Evolutionary conservation across 306 rosid species (phyloP).

Genomic region (Vicia sativa): DNA sequence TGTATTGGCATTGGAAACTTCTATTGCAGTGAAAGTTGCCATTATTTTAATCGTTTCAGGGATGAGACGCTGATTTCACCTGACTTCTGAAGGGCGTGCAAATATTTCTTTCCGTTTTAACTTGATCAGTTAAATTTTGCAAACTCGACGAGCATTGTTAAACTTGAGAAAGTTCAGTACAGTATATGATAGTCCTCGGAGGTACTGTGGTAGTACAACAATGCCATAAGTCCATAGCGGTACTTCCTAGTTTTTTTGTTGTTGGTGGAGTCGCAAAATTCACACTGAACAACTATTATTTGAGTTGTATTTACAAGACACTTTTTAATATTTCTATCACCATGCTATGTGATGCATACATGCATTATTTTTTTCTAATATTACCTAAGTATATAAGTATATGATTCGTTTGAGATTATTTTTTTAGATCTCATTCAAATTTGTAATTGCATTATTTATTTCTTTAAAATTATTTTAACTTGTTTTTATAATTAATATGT

Average conservation of each 20-base stretch:
- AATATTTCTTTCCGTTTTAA: not conserved
- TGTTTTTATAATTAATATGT: no score
- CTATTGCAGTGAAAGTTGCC: slow-evolving; percentile 15
- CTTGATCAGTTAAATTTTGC: not conserved
- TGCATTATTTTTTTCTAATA: no score
- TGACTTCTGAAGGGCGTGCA: not conserved
- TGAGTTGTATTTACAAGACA: no score
- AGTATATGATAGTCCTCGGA: not conserved
- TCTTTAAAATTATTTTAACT: no score
- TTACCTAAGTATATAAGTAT: no score
- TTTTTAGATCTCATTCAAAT: no score
- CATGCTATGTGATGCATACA: no score
- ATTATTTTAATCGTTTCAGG: slow-evolving; percentile 13
- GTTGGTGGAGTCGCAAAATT: no score
- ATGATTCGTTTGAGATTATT: no score
- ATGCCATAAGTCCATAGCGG: not conserved
- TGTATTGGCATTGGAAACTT: slow-evolving; percentile 25
- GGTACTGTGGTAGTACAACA: not conserved
- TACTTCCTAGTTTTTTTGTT: not conserved
- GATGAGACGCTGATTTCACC: not conserved
- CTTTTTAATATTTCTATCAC: no score
- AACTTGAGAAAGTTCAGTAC: not conserved
- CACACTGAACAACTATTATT: no score
- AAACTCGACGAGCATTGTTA: not conserved
- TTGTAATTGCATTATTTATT: no score